Evolutionary conservation across 192 early-diverging fungal species (phyloP), one percentile per base, ranked within the genome.

Genomic region (Lunasporangiospora selenospora): DNA sequence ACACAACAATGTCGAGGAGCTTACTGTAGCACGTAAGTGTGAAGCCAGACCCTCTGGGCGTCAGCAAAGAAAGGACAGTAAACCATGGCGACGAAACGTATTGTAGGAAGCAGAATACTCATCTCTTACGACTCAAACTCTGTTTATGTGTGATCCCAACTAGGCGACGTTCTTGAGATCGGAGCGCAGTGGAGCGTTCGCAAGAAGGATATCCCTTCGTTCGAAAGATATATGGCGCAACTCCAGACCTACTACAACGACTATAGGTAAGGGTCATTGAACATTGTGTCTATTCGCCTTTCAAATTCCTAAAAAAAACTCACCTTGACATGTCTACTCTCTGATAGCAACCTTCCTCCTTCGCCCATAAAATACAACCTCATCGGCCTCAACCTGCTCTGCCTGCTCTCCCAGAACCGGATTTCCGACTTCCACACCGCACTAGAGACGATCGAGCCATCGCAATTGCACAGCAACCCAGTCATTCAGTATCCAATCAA

Each of bases 381-480:
- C 38, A 85, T 96, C 26, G 97, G 97, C 3, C 82, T 98, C 40
- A 96, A 99, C 62, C 84, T 99, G 34, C 83, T 99, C 62, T 91
- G 93, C 44, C 85, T 99, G 64, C 81, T 99, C 34, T 87, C 95
- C 23, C 94, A 99, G 76, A 95, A 95, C 84, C 83, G 92, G 24
- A 89, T 99, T 59, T 90, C 95, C n/a, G 97, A 99, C 65, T 99
- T 99, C 77, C 97, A 99, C 78, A 95, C 94, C n/a, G 89, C 95
- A 62, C 82, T 99, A 31, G 97, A 99, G 57, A 83, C 83, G 53
- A 92, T 99, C 57, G 92, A 93, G 45, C 84, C 89, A 16, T 84
- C 90, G 29, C 90, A 93, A 71, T 76, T 97, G 15, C 81, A 86
- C 39, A 80, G 70, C 58, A 97, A 95, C 76, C 70, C 87, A 31